Evolutionary conservation across 345 rosid species (phyloP).

Genomic region (Camelina neglecta): DNA sequence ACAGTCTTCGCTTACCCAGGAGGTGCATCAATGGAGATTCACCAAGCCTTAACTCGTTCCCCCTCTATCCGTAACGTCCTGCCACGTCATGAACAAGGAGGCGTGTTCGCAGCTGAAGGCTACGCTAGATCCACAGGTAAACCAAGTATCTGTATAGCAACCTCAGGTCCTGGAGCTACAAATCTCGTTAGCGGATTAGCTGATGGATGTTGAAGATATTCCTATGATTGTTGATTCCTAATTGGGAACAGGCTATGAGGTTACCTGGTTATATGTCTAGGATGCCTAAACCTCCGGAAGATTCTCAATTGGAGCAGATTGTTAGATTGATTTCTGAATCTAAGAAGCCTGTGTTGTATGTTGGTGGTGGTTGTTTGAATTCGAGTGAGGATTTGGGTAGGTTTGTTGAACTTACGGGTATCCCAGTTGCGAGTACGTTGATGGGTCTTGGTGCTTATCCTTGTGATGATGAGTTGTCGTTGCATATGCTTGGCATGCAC

Average conservation of each 20-base stretch:
- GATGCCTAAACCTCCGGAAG: slow-evolving; percentile 70
- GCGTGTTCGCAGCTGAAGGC: slow-evolving; percentile 92
- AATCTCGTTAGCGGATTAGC: slow-evolving; percentile 91
- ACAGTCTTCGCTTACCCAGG: slow-evolving; percentile 93
- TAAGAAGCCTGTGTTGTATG: slow-evolving; percentile 90
- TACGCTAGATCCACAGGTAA: slow-evolving; percentile 85
- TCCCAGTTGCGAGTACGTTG: slow-evolving; percentile 96
- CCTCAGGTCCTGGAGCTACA: slow-evolving; percentile 95
- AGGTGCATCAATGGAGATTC: slow-evolving; percentile 98
- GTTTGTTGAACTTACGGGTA: slow-evolving; percentile 86
- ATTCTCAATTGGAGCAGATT: slow-evolving; percentile 71
- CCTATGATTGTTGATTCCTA: slow-evolving; percentile 84
- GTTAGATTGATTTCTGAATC: slow-evolving; percentile 78
- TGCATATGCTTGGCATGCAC: slow-evolving; percentile 98
- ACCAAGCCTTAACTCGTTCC: slow-evolving; percentile 97
- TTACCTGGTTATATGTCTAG: slow-evolving; percentile 80
- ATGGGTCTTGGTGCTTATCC: slow-evolving; percentile 95
- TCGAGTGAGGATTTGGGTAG: slow-evolving; percentile 78
- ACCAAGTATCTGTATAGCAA: slow-evolving; percentile 94
- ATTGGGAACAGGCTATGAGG: slow-evolving; percentile 63
- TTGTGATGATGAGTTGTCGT: slow-evolving; percentile 61
- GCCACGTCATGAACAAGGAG: slow-evolving; percentile 98
- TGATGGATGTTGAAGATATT: slow-evolving; percentile 84
- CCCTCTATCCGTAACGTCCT: slow-evolving; percentile 71
- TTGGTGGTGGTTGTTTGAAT: slow-evolving; percentile 98